Evolutionary conservation across 768 basidiomycete species (phyloP), one percentile per base, ranked within the genome.

Genomic region (Boletus rufocinnamomeus): DNA sequence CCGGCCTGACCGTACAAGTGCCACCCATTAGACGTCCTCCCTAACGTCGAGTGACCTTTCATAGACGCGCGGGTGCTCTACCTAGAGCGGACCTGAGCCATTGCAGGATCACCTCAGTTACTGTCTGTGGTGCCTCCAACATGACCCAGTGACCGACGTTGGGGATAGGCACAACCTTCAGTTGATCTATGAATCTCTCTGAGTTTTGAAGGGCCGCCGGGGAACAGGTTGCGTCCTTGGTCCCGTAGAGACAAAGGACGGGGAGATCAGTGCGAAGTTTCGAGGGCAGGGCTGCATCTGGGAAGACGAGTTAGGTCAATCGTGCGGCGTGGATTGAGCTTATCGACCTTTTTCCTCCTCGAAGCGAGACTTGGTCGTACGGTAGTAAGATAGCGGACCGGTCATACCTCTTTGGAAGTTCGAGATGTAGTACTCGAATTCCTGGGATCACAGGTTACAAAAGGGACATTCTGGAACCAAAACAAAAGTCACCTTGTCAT

Each of bases 341-440:
- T 19, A 48, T 56, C n/a, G 21, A 74, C 79, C 74, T 64, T 62
- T 64, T 64, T 91, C 88, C 70, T 93, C 91, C 19, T 89, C 82
- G 66, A 81, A 82, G n/a, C 88, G 81, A 58, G 76, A 58, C 58
- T 78, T 77, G 14, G 75, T 69, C 2, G 87, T 90, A 34, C 89
- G 82, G 62, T 91, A 92, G 68, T 89, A 93, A 57, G 87, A 88
- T n/a, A 91, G 70, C 4, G 90, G 88, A 2, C 88, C 89, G 21
- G 78, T 76, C 83, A 93, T 84, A 25, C 75, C 75, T 19, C 81
- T 75, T 27, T 72, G 61, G 21, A 83, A 78, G 56, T 80, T 72
- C 6, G 76, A 67, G 17, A 77, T 25, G 63, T 88, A 85, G 59
- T 81, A 81, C 23, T 79, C 68, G 19, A 83, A 70, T 65, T 90